Evolutionary conservation across 805 yeast species (phyloP).

Genomic region (Suhomyces emberorum): DNA sequence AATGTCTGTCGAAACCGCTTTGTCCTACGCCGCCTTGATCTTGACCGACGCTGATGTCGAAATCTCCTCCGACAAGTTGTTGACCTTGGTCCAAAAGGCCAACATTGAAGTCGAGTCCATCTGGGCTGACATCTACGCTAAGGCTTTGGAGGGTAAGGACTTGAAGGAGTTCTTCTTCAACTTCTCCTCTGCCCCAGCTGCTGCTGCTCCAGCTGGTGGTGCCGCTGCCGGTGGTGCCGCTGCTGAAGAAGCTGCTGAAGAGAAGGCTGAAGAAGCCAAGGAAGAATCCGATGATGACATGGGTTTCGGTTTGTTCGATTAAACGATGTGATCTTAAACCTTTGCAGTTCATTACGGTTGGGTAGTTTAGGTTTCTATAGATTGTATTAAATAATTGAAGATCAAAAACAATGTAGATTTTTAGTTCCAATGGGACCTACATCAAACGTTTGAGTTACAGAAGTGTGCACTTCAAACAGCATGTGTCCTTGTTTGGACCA

Average conservation of each 20-base stretch:
- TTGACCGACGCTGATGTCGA: constrained; percentile 48
- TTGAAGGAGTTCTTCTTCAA: constrained; percentile 49
- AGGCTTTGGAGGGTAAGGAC: constrained; percentile 46
- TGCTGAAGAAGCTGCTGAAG: constrained; percentile 31
- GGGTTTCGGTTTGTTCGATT: constrained; percentile 47
- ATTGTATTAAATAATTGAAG: neutral
- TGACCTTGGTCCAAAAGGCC: constrained; percentile 38
- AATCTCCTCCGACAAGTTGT: constrained; percentile 44
- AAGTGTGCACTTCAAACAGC: no score
- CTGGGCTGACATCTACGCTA: constrained; percentile 48
- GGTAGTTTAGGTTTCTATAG: constrained; percentile 2
- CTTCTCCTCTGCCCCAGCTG: constrained; percentile 45
- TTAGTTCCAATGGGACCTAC: no score
- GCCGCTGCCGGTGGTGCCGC: constrained; percentile 36
- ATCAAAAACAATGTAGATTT: no score
- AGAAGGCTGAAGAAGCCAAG: constrained; percentile 28
- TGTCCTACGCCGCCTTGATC: constrained; percentile 50
- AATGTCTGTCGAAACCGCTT: constrained; percentile 48
- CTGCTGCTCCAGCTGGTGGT: constrained; percentile 35
- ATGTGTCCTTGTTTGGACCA: no score
- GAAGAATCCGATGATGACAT: constrained; percentile 39
- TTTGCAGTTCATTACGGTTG: constrained; percentile 1
- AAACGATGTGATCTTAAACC: constrained; percentile 13
- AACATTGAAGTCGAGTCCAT: constrained; percentile 44
- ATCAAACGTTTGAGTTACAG: no score